Percentiles rank a stretch among this genome's conserved stretches.
Evolutionary conservation across 768 basidiomycete genomes (phyloP).

Genomic region (Rhizopogon salebrosus): DNA sequence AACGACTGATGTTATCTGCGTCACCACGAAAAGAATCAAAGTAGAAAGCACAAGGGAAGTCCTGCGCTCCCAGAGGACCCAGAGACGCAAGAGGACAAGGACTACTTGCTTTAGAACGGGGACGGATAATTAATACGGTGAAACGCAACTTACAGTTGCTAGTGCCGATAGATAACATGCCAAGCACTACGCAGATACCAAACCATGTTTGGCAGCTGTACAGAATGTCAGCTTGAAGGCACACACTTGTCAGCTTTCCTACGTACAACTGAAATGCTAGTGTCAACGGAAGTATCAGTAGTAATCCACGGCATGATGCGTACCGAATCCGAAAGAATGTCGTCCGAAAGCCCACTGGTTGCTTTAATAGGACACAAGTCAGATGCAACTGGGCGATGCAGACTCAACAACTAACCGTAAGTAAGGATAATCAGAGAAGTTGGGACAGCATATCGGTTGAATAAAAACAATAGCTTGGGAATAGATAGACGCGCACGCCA

Average conservation of each 20-base stretch:
- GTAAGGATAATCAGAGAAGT: constrained; percentile 23
- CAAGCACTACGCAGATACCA: constrained; percentile 19
- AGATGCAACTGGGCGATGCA: not conserved
- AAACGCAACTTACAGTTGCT: constrained; percentile 29
- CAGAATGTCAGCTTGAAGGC: not conserved
- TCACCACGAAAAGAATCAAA: constrained; percentile 23
- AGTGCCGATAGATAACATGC: constrained; percentile 29
- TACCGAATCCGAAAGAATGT: constrained; percentile 9
- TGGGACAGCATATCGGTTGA: constrained; percentile 30
- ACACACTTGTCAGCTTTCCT: not conserved
- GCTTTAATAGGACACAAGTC: constrained; percentile 9
- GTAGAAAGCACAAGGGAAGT: constrained; percentile 25
- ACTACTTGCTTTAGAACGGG: constrained; percentile 18
- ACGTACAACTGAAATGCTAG: not conserved
- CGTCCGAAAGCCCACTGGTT: constrained; percentile 12
- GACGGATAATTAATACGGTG: not conserved
- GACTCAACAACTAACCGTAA: constrained; percentile 19
- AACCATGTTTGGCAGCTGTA: constrained; percentile 23
- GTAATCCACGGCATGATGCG: not conserved
- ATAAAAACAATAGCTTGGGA: constrained; percentile 28
- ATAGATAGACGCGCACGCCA: constrained; percentile 24
- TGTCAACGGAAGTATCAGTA: not conserved
- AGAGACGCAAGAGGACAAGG: constrained; percentile 34
- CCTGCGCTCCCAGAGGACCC: constrained; percentile 30
- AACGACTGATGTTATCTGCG: constrained; percentile 21